Evolutionary conservation across 2,329 filamentous ascomycete genomes (phyloP).

Genomic region (Aspergillus brunneoviolaceus): DNA sequence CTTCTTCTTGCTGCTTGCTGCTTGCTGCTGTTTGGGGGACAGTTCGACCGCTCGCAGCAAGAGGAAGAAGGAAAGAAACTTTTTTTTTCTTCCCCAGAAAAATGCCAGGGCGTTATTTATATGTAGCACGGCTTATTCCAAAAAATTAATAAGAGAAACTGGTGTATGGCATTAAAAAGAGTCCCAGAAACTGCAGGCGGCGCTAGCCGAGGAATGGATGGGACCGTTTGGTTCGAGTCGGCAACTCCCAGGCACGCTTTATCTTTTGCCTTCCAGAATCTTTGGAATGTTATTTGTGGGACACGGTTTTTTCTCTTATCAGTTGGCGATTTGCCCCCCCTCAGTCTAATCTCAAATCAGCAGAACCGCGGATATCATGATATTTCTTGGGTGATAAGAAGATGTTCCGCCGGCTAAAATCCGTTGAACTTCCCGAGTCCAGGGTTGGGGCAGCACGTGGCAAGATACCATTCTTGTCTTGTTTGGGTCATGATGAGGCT

Average conservation of each 20-base stretch:
- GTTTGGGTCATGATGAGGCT: background rate
- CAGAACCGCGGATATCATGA: background rate
- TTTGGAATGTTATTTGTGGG: conserved; percentile 5
- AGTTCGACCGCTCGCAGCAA: background rate
- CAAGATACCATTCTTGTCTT: background rate
- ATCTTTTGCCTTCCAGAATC: conserved; percentile 1
- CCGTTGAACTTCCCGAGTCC: background rate
- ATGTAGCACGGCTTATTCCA: background rate
- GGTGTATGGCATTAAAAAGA: background rate
- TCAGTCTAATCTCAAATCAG: background rate
- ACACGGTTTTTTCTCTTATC: background rate
- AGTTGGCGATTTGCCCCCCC: background rate
- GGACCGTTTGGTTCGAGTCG: background rate
- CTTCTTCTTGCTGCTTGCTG: too few species aligned
- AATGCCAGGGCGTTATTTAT: background rate
- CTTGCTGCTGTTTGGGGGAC: background rate
- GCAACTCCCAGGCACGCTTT: conserved; percentile 1
- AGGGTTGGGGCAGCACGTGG: background rate
- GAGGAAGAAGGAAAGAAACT: background rate
- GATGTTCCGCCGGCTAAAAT: background rate
- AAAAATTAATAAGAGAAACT: background rate
- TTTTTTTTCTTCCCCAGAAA: conserved; percentile 5
- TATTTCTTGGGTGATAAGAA: background rate
- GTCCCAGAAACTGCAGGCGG: background rate
- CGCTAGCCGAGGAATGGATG: background rate